Evolutionary conservation across 2,329 filamentous ascomycete genomes (phyloP).

Genomic region (Capronia epimyces): DNA sequence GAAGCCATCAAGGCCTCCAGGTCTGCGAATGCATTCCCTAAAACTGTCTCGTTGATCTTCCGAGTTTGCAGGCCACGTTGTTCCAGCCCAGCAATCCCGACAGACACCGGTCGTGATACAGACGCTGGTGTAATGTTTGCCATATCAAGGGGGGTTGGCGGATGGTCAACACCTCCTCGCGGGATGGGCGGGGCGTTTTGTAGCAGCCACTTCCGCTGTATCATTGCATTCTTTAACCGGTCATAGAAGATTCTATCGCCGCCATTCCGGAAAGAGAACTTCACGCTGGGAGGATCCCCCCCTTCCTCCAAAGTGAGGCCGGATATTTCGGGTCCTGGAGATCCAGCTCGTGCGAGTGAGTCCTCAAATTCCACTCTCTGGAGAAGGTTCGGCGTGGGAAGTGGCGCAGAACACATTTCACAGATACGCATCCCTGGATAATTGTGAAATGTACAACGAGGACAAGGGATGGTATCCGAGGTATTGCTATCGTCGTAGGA

Average conservation of each 20-base stretch:
- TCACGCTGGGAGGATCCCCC: conserved; percentile 69
- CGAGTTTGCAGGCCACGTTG: conserved; percentile 75
- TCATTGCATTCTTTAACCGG: conserved; percentile 76
- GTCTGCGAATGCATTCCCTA: conserved; percentile 92
- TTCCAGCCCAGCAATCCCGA: conserved; percentile 89
- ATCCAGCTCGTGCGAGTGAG: conserved; percentile 55
- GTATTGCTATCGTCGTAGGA: conserved; percentile 9
- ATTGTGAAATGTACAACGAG: conserved; percentile 88
- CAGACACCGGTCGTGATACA: conserved; percentile 51
- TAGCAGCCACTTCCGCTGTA: conserved; percentile 92
- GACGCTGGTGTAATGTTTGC: conserved; percentile 29
- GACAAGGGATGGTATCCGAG: conserved; percentile 51
- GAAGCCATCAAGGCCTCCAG: conserved; percentile 95
- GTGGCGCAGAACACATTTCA: conserved; percentile 81
- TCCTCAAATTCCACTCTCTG: conserved; percentile 46
- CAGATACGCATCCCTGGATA: conserved; percentile 80
- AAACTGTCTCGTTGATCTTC: conserved; percentile 88
- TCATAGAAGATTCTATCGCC: conserved; percentile 90
- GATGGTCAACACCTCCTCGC: conserved; percentile 45
- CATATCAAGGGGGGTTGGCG: conserved; percentile 13
- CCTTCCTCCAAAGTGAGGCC: conserved; percentile 44
- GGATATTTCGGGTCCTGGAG: conserved; percentile 66
- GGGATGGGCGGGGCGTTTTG: conserved; percentile 85
- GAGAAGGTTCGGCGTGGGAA: conserved; percentile 41
- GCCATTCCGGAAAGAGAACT: conserved; percentile 75